A percentile compares a stretch with the other conserved stretches of the same genome.
These are phyloP conservation scores for Ceratobasidium sp. DNA, from an alignment of 1,284 basidiomycete genomes.

Conservation along the genomic window DNA sequence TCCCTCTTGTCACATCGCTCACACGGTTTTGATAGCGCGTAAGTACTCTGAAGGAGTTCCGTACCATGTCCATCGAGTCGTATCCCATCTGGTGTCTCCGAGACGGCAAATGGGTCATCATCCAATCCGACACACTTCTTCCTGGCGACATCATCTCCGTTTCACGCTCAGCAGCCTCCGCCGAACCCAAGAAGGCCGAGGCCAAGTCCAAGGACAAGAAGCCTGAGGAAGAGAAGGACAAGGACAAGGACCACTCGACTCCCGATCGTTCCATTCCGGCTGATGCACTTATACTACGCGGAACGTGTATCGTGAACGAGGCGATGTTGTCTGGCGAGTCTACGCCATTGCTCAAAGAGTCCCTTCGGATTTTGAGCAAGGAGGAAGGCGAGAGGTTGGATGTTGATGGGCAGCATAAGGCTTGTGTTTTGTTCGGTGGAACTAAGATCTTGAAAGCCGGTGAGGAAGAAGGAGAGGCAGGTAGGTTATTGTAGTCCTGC, in stretches of 20 bases:
- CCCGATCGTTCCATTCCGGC: constrained; percentile 76
- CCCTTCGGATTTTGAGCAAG: constrained; percentile 77
- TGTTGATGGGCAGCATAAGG: constrained; percentile 87
- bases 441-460: constrained; percentile 92
- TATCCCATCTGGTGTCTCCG: constrained; percentile 87
- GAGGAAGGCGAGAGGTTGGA: constrained; percentile 81
- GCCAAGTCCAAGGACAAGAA: constrained; percentile 37
- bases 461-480: constrained; percentile 57
- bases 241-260: constrained; percentile 32
- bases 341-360: constrained; percentile 93
- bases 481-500: constrained; percentile 50
- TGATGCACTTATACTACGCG: constrained; percentile 88
- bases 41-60: constrained; percentile 90
- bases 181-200: constrained; percentile 34
- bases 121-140: constrained; percentile 86
- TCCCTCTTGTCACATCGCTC: too few relatives aligned
- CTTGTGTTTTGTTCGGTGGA: constrained; percentile 90
- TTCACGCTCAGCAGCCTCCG: constrained; percentile 28
- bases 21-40: constrained; percentile 70
- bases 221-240: constrained; percentile 11
- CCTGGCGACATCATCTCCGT: constrained; percentile 93
- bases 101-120: constrained; percentile 80
- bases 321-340: constrained; percentile 98
- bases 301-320: constrained; percentile 95
- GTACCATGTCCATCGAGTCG: constrained; percentile 93